Conservation (phyloP, 306 rosid species). For the Citrullus amarus region DNA sequence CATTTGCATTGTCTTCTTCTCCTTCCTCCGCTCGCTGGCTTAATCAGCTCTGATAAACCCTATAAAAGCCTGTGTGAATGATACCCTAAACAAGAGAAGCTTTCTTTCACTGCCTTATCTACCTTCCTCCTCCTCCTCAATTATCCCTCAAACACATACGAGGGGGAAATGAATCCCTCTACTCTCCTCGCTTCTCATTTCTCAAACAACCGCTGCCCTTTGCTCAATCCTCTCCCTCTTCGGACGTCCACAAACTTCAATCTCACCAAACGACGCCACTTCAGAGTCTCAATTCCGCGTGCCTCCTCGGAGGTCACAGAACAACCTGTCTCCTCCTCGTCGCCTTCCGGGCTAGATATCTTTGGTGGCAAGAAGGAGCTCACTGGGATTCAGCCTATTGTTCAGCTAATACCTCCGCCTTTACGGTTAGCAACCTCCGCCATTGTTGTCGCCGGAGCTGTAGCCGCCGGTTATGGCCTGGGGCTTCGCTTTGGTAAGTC, state of each 20-base stretch:
- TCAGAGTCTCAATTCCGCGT: constrained; percentile 48
- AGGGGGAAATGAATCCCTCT: constrained; percentile 57
- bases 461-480: constrained; percentile 75
- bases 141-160: neutral
- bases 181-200: constrained; percentile 35
- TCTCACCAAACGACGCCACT: constrained; percentile 41
- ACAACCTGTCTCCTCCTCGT: constrained; percentile 13
- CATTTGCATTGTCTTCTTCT: neutral
- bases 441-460: constrained; percentile 60
- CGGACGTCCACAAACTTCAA: constrained; percentile 12
- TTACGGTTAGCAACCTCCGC: constrained; percentile 62
- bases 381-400: constrained; percentile 56
- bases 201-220: constrained; percentile 20
- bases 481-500: constrained; percentile 52
- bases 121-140: neutral
- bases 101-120: neutral
- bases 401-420: constrained; percentile 57
- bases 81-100: neutral
- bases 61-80: constrained; percentile 14
- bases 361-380: constrained; percentile 49
- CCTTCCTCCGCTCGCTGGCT: constrained; percentile 10
- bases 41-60: constrained; percentile 36
- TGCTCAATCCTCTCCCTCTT: constrained; percentile 32
- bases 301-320: constrained; percentile 27
- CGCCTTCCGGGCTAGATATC: constrained; percentile 18